Evolutionary conservation across 768 basidiomycete genomes (phyloP).

Genomic region (Russula ochroleuca): DNA sequence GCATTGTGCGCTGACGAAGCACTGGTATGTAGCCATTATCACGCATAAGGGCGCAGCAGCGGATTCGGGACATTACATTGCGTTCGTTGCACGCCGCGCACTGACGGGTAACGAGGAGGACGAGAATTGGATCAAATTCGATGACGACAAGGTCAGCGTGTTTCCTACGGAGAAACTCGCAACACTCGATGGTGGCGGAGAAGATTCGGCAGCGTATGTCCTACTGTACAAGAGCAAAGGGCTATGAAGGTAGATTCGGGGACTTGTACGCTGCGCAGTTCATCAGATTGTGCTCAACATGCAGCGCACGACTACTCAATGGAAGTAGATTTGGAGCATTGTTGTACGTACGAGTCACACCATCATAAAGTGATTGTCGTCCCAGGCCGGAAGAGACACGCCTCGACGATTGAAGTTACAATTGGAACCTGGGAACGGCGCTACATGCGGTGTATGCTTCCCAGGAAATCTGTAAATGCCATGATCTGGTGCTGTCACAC

Average conservation of each 20-base stretch:
- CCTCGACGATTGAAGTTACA: too few relatives aligned
- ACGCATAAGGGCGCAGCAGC: slow-evolving; percentile 97
- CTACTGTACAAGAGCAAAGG: slow-evolving; percentile 72
- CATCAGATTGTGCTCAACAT: slow-evolving; percentile 6
- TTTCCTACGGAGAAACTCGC: slow-evolving; percentile 82
- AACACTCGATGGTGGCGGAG: slow-evolving; percentile 85
- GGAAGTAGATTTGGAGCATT: not conserved
- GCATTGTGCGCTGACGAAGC: not conserved
- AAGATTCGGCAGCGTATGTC: slow-evolving; percentile 88
- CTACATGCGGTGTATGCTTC: too few relatives aligned
- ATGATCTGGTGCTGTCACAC: too few relatives aligned
- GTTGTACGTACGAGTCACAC: not conserved
- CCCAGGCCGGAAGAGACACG: too few relatives aligned
- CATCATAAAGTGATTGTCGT: too few relatives aligned
- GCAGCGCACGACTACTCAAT: not conserved
- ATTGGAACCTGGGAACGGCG: too few relatives aligned
- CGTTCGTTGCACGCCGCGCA: slow-evolving; percentile 48
- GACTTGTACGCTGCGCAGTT: slow-evolving; percentile 11
- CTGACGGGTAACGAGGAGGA: slow-evolving; percentile 32
- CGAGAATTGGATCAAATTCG: slow-evolving; percentile 94
- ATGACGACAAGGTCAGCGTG: slow-evolving; percentile 88
- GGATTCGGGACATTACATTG: slow-evolving; percentile 95
- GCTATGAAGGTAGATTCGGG: slow-evolving; percentile 25
- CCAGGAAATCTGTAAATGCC: too few relatives aligned
- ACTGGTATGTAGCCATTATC: slow-evolving; percentile 63